Base-by-base conservation (phyloP, 306 rosid species). In the Begonia fuchsioides region DNA sequence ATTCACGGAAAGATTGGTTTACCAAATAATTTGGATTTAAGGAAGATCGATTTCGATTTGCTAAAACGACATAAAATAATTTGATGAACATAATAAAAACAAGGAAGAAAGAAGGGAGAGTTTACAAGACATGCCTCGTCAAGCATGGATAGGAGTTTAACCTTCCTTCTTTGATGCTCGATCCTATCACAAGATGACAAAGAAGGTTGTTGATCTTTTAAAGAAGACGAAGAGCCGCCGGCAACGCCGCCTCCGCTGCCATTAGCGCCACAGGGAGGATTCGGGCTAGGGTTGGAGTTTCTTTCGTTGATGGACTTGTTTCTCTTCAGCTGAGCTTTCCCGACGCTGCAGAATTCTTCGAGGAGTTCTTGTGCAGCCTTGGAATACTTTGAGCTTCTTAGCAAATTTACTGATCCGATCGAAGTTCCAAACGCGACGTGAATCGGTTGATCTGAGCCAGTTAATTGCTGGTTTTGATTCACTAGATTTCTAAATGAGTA, bases 71-170 rank as follows among this genome's bases (percentile, higher is more conserved):
- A 26, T 26, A 26, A 26, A 26, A 26, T 26, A 26, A 26, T 26
- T 26, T 26, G 35, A 26, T 26, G 35, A 26, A 26, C 35, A 26
- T 4, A 26, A 26, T 26, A 26, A 26, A 26, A 26, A 5, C 35
- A 26, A 26, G 1, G 35, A 26, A 4, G 35, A 26, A 26, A 26
- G 8, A 1, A 35, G 39, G 49, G 46, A 58, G 55, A 57, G 55
- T 26, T 26, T 26, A 58, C 40, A 58, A 26, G 49, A 47, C 56
- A 13, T 58, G 18, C 63, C 63, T 59, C 63, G 47, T 59, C 63
- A 59, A 59, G 63, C 63, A 59, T 59, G 49, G 63, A 59, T 45
- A 59, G 43, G 44, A 59, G 56, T 59, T 59, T 59, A 56, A 59
- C 63, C 63, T 59, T 59, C 40, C 63, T 59, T 50, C 63, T 32